Evolutionary conservation across 768 basidiomycete species (phyloP), one percentile per base, ranked within the genome.

Genomic region (Agaricus blazei): DNA sequence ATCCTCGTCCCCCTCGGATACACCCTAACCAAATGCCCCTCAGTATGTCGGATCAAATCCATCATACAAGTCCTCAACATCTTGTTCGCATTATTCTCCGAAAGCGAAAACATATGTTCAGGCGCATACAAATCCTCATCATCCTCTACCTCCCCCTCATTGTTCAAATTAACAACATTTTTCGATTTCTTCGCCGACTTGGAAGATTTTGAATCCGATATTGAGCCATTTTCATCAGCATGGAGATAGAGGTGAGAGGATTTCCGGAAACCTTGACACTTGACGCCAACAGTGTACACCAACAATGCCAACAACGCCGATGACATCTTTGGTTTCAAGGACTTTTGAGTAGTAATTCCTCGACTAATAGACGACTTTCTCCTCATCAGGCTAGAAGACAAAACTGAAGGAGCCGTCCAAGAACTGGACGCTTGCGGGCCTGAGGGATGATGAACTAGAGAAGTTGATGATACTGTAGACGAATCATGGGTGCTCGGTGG

Each of bases 231-330:
- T 12, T 42, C 51, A 11, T 52, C 51, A 19, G 28, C 27, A 0
- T 52, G 40, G 1, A 52, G 19, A 43, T 52, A 52, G 2, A 52
- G 2, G 23, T 44, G 41, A 3, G 36, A 31, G 4, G 36, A 29
- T n/a, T 14, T 34, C 14, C 38, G 34, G 36, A 99, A 82, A 0
- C 96, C 95, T 14, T 86, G 85, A 59, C 88, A 97, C 65, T 97
- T 97, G 56, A 98, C 94, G 6, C 97, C 97, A 45, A 96, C 84
- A 2, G 96, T 98, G 69, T 98, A 98, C 27, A 98, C 89, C 9
- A 99, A 78, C n/a, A 98, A 78, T 0, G 81, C 74, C 1, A 85
- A 80, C 1, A 99, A 79, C 2, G 79, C 78, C 3, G 77, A 59
- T 0, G 94, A 93, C 83, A 93, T 91, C 67, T 84, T 88, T 23